A percentile compares a stretch with the other conserved stretches of the same genome.
Conservation (phyloP, 331 rosid genomes). For the Prunus yedoensis region DNA sequence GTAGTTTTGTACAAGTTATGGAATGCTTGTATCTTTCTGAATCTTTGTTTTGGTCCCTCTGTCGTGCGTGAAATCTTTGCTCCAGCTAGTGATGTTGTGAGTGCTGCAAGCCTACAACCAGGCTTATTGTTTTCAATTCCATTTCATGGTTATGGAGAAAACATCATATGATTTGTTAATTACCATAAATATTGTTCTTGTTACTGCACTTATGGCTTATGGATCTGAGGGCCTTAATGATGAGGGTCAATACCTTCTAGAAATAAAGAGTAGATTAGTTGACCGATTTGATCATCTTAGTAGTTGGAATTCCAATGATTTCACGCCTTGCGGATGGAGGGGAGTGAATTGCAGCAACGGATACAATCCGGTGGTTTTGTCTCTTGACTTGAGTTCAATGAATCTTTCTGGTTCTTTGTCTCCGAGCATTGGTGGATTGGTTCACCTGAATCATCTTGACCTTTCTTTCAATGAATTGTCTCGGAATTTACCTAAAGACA, state of each 20-base stretch:
- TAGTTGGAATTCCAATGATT: constrained; percentile 30
- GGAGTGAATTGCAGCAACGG: constrained; percentile 28
- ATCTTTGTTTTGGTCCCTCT: too few relatives aligned
- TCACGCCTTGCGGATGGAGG: constrained; percentile 39
- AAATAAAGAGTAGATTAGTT: constrained; percentile 28
- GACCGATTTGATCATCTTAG: constrained; percentile 19
- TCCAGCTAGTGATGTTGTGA: too few relatives aligned
- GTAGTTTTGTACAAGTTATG: not conserved
- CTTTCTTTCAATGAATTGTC: constrained; percentile 28
- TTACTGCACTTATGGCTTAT: constrained; percentile 19
- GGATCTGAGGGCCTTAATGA: constrained; percentile 29
- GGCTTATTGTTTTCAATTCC: constrained; percentile 1
- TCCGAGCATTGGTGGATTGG: constrained; percentile 32
- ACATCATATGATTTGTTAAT: constrained; percentile 4
- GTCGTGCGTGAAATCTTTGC: not conserved
- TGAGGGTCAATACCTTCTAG: constrained; percentile 31
- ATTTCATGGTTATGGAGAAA: constrained; percentile 19
- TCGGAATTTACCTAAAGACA: constrained; percentile 23
- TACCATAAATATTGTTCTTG: not conserved
- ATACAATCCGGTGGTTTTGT: constrained; percentile 19
- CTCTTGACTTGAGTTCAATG: constrained; percentile 25
- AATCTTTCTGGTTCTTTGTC: constrained; percentile 37
- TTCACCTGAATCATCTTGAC: constrained; percentile 23
- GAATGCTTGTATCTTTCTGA: not conserved
- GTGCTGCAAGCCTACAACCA: too few relatives aligned